A percentile compares a stretch with the other conserved stretches of the same genome.
Evolutionary conservation across 2,329 filamentous ascomycete species (phyloP).

Genomic region (Pseudogymnoascus sp.): DNA sequence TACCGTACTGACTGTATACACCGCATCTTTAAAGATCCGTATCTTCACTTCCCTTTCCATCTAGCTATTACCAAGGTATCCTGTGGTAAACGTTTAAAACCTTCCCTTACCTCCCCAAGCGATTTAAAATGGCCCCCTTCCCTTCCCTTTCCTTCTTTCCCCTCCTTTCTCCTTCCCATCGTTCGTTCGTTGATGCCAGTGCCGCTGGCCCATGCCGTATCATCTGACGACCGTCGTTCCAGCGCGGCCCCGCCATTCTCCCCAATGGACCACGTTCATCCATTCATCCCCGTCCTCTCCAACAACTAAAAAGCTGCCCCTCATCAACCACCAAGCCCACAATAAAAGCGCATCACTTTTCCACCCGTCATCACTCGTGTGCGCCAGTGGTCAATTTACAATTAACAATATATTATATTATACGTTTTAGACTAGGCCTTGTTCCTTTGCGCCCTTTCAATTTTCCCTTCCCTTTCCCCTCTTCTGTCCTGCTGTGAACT

Average conservation of each 20-base stretch:
- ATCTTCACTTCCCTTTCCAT: not conserved
- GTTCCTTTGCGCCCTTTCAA: not conserved
- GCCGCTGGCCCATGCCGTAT: not conserved
- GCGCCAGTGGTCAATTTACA: not conserved
- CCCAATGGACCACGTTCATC: not conserved
- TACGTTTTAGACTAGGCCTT: not conserved
- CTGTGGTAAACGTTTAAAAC: not conserved
- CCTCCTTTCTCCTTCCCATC: not conserved
- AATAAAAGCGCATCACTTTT: not conserved
- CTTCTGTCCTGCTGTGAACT: not conserved
- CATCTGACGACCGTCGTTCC: not conserved
- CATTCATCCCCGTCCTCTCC: slow-evolving; percentile 3
- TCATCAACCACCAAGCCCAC: not conserved
- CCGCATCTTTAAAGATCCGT: not conserved
- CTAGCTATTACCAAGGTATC: not conserved
- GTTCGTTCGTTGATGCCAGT: not conserved
- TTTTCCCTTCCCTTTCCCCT: not conserved
- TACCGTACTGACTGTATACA: not conserved
- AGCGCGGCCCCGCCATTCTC: not conserved
- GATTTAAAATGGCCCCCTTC: not conserved
- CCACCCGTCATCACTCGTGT: not conserved
- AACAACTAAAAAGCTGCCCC: not conserved
- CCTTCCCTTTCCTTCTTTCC: not conserved
- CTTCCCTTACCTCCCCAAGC: not conserved
- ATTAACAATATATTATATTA: not conserved